These are phyloP conservation scores for Peronospora belbahrii DNA, from an alignment of 352 stramenopile genomes.

Conservation along the genomic window DNA sequence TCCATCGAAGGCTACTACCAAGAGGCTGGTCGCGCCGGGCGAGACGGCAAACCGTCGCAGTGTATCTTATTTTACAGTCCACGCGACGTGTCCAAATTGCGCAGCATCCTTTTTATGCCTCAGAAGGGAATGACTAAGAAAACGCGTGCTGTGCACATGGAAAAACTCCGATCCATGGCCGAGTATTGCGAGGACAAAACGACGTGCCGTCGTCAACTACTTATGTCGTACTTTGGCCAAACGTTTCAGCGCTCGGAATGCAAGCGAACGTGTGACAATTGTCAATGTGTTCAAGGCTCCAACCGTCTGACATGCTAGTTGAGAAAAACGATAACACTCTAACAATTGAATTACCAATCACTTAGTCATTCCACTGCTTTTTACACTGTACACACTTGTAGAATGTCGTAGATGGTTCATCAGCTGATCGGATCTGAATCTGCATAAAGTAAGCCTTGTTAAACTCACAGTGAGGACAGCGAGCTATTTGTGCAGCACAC, in stretches of 20 bases:
- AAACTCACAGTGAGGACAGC: conserved; percentile 93
- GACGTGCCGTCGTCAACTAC: conserved; percentile 60
- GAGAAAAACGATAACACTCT: not conserved
- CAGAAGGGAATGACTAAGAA: conserved; percentile 76
- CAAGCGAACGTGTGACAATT: conserved; percentile 61
- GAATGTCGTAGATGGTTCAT: conserved; percentile 99
- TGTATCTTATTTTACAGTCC: conserved; percentile 89
- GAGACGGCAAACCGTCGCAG: conserved; percentile 90
- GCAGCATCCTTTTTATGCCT: conserved; percentile 66
- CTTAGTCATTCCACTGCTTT: conserved; percentile 93
- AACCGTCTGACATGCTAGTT: conserved; percentile 9
- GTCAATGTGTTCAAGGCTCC: conserved; percentile 35
- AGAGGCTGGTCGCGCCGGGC: conserved; percentile 92
- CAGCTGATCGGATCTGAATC: conserved; percentile 98
- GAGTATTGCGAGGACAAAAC: conserved; percentile 74
- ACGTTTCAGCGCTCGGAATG: conserved; percentile 58
- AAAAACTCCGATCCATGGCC: conserved; percentile 72
- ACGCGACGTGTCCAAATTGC: conserved; percentile 79
- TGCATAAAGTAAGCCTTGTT: conserved; percentile 99
- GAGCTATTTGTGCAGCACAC: conserved; percentile 34
- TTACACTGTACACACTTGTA: conserved; percentile 99
- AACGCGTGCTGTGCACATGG: conserved; percentile 56
- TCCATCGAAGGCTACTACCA: conserved; percentile 98
- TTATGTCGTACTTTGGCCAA: conserved; percentile 79
- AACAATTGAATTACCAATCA: not conserved